Base-by-base conservation (phyloP, 2,329 filamentous ascomycete genomes). In the Lithohypha guttulata region DNA sequence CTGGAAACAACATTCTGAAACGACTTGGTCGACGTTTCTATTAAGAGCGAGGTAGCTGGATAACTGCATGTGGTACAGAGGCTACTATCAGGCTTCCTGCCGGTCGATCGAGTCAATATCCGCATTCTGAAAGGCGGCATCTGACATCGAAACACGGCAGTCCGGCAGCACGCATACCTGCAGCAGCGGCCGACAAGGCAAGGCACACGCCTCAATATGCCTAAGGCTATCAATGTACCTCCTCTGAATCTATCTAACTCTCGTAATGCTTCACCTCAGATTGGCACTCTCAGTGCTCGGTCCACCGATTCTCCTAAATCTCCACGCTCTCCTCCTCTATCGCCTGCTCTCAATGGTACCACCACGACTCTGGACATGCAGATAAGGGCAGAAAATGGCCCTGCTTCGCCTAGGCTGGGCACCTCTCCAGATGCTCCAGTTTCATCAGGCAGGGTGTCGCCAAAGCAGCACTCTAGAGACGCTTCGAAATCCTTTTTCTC, bases 401-500 rank as follows among this genome's bases (percentile, higher is more conserved):
- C 59, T 23, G 49, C 50, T 26, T 66, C 62, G 17, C 62, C 63
- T n/a, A 57, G 55, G 11, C 55, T 66, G 29, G 66, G 63, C 5
- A 61, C 63, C 7, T 64, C 66, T 42, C 63, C 63, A 23, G 63
- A 60, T 46, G 60, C 62, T 34, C 62, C 64, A 39, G 57, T 62
- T 14, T 65, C 63, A 1, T 59, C 63, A 19, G 41, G 39, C 11
- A 39, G 46, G 21, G 30, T 7, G 55, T 62, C 31, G 48, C 58
- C 48, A 5, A 49, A 54, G 10, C 63, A 61, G 42, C 64, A 67
- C 44, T 52, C 51, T 10, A 60, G 64, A 40, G 64, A 68, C 44
- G 51, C 58, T 3, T 68, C 64, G 2, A 61, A 59, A 34, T 65
- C 62, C 2, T 66, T 68, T 40, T 67, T 68, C 42, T 60, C 63